A percentile compares a stretch with the other conserved stretches of the same genome.
phyloP scores from a whole-genome alignment of 1,284 basidiomycete genomes.

The Takashimella tepidaria region DNA sequence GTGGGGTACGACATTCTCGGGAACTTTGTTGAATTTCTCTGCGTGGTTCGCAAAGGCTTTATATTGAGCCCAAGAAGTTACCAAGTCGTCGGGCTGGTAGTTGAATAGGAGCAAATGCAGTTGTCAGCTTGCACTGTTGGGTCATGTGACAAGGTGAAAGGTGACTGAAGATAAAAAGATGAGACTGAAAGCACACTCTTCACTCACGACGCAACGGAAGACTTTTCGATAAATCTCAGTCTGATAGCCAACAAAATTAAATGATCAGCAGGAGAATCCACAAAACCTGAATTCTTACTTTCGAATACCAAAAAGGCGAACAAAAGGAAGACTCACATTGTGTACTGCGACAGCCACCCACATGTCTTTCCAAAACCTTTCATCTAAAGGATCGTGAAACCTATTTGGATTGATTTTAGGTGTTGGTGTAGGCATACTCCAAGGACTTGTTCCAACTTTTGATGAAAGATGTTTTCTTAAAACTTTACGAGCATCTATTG shows the following conservation, averaged over 20 bases:
- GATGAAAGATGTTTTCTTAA: slow-evolving; percentile 57
- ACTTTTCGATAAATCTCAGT: slow-evolving; percentile 92
- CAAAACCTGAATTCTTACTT: no score
- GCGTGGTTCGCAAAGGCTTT: slow-evolving; percentile 72
- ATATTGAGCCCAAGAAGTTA: slow-evolving; percentile 92
- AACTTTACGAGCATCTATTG: slow-evolving; percentile 53
- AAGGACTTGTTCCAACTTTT: slow-evolving; percentile 50
- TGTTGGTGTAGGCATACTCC: slow-evolving; percentile 57
- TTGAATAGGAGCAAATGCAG: background rate
- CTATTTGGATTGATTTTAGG: slow-evolving; percentile 68
- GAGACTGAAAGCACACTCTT: no score
- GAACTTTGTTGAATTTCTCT: slow-evolving; percentile 57
- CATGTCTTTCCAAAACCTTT: slow-evolving; percentile 78
- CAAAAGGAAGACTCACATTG: slow-evolving; percentile 58
- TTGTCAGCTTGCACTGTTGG: background rate
- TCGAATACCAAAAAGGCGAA: background rate
- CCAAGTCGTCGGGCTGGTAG: slow-evolving; percentile 70
- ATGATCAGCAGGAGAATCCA: no score
- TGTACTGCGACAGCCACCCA: slow-evolving; percentile 80
- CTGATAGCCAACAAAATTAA: slow-evolving; percentile 47
- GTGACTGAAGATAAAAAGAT: no score
- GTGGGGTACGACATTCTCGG: slow-evolving; percentile 36
- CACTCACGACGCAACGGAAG: slow-evolving; percentile 65
- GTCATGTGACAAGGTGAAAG: no score
- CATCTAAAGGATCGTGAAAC: slow-evolving; percentile 81